These are phyloP conservation scores for Beta corolliflora DNA, from an alignment of 179 eudicot species.

Conservation along the genomic window DNA sequence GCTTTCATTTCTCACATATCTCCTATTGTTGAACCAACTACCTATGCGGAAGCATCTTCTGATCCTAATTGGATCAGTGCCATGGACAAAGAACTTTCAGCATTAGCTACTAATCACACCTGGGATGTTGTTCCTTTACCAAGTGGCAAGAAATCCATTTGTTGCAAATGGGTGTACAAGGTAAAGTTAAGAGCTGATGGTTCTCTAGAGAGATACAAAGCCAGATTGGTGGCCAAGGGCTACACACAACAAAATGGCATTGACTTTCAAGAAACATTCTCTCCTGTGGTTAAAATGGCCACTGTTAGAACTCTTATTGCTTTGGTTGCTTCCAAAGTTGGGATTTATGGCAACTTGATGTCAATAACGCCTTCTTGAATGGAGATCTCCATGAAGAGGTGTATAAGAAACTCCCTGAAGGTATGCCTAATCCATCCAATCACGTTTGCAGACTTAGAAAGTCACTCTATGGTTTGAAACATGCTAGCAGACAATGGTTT, in stretches of 20 bases:
- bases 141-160: background rate
- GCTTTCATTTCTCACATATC: no score
- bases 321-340: no score
- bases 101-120: background rate
- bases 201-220: background rate
- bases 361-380: background rate
- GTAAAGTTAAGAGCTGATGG: background rate
- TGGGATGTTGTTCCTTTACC: background rate
- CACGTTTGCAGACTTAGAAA: background rate
- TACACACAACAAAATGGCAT: background rate
- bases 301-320: no score
- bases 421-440: background rate
- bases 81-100: background rate
- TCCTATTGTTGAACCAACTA: background rate
- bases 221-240: background rate
- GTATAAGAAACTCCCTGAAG: background rate
- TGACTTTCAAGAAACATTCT: no score
- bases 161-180: background rate
- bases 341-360: background rate
- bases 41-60: background rate
- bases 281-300: no score
- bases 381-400: background rate
- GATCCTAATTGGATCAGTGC: background rate
- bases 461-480: constrained; percentile 7
- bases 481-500: constrained; percentile 13